phyloP scores from a whole-genome alignment of 2,329 filamentous ascomycete species.

The Clarireedia sp. region DNA sequence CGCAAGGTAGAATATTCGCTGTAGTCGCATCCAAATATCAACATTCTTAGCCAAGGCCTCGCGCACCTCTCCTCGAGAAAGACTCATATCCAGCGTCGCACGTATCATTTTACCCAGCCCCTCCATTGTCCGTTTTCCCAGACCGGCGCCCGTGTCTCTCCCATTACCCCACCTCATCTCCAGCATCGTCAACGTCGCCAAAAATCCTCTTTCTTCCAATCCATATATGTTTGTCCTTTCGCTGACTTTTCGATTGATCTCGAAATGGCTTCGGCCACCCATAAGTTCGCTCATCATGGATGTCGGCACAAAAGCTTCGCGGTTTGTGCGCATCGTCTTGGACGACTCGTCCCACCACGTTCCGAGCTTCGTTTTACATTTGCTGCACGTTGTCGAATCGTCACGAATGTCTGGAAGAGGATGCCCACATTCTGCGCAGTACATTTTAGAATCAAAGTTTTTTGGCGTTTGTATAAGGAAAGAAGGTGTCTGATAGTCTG shows the following conservation, averaged over 20 bases:
- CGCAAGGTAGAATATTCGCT: constrained; percentile 52
- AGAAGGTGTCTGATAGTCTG: not conserved
- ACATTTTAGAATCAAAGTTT: constrained; percentile 14
- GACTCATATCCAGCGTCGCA: constrained; percentile 56
- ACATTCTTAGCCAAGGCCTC: constrained; percentile 55
- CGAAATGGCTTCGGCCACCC: constrained; percentile 5
- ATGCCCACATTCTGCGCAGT: constrained; percentile 27
- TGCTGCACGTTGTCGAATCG: constrained; percentile 25
- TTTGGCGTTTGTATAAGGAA: not conserved
- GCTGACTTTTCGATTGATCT: constrained; percentile 14
- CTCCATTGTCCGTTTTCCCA: constrained; percentile 48
- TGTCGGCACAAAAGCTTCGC: constrained; percentile 20
- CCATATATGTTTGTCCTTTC: constrained; percentile 33
- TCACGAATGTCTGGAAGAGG: constrained; percentile 22
- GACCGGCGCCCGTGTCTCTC: constrained; percentile 40
- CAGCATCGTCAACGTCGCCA: constrained; percentile 43
- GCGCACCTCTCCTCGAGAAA: constrained; percentile 49
- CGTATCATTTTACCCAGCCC: constrained; percentile 50
- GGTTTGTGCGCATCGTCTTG: constrained; percentile 25
- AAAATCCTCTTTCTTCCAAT: constrained; percentile 57
- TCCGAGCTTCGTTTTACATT: constrained; percentile 27
- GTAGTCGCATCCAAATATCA: constrained; percentile 58
- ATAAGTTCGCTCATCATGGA: constrained; percentile 8
- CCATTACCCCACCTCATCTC: constrained; percentile 53
- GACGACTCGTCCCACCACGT: constrained; percentile 29